Base-by-base conservation (phyloP, 768 basidiomycete species). In the Pluteus cervinus region DNA sequence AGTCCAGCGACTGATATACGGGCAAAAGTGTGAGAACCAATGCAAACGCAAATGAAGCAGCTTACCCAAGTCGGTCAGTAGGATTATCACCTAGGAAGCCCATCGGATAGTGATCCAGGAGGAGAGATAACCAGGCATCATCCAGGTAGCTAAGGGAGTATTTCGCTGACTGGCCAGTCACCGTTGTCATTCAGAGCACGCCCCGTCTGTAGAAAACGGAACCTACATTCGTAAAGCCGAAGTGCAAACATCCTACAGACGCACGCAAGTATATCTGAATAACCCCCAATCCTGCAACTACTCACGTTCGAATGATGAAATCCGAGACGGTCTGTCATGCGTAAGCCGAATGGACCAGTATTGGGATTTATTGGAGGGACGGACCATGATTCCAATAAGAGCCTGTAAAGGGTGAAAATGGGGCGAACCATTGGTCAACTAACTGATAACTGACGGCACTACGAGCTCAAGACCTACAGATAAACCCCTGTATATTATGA, bases 301-400 rank as follows among this genome's bases (percentile, higher is more conserved):
- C n/a, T n/a, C n/a, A n/a, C n/a, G n/a, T 52, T 29, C 73, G 68
- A 25, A 78, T 67, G 30, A 73, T 55, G 44, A 72, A 73, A 45
- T 76, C 65, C 9, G 68, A 66, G 26, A 72, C 34, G 0, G 66
- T 61, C 76, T 79, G 37, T 16, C 39, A 15, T n/a, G n/a, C n/a
- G n/a, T 7, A n/a, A n/a, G n/a, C n/a, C n/a, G n/a, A n/a, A n/a
- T n/a, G n/a, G n/a, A n/a, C n/a, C n/a, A n/a, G n/a, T n/a, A n/a
- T n/a, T n/a, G n/a, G n/a, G 28, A 3, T 25, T 14, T 37, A 5
- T 8, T 31, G 10, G 8, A n/a, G 28, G 20, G 38, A 11, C 71
- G 57, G 41, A 76, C 76, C 7, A 76, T 81, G 5, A 69, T 59
- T 0, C 66, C 54, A 4, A 75, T 72, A 52, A 77, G 74, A n/a